Percentiles rank a stretch among this genome's conserved stretches.
Evolutionary conservation across 306 rosid species (phyloP).

Genomic region (Carpinus fangiana): DNA sequence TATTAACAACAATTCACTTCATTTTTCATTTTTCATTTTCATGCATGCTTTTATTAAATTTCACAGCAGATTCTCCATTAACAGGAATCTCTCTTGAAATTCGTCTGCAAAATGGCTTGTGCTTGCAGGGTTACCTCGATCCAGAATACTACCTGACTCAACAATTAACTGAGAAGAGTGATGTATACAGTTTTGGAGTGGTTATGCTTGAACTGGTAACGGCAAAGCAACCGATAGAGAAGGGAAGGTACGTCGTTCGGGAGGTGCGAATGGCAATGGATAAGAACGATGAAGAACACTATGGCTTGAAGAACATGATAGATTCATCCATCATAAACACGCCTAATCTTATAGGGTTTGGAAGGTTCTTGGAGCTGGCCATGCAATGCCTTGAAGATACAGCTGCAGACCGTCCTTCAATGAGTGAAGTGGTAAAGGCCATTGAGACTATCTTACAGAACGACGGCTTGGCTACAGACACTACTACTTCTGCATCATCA

Average conservation of each 20-base stretch:
- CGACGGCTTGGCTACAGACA: conserved; percentile 81
- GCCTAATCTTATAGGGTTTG: conserved; percentile 52
- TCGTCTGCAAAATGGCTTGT: not conserved
- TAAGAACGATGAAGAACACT: conserved; percentile 53
- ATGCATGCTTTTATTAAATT: too few species aligned
- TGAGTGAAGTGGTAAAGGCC: conserved; percentile 79
- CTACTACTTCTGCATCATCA: conserved; percentile 87
- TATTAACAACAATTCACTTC: too few species aligned
- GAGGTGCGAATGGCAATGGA: conserved; percentile 56
- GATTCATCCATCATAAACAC: conserved; percentile 62
- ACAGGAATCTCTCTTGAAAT: not conserved
- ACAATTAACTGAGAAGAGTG: conserved; percentile 85
- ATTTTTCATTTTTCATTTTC: too few species aligned
- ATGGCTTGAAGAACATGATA: conserved; percentile 67
- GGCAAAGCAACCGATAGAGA: conserved; percentile 80
- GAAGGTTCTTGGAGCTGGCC: conserved; percentile 74
- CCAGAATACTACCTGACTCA: conserved; percentile 97
- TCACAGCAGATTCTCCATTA: not conserved
- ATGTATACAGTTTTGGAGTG: conserved; percentile 89
- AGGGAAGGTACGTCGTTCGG: conserved; percentile 81
- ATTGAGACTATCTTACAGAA: conserved; percentile 73
- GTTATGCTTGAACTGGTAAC: conserved; percentile 87
- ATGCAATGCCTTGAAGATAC: conserved; percentile 87
- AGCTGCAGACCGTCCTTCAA: conserved; percentile 80
- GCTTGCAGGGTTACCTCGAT: conserved; percentile 84